Conservation (phyloP, 164 flowering plant genomes). For the Kalanchoe fedtschenkoi region DNA sequence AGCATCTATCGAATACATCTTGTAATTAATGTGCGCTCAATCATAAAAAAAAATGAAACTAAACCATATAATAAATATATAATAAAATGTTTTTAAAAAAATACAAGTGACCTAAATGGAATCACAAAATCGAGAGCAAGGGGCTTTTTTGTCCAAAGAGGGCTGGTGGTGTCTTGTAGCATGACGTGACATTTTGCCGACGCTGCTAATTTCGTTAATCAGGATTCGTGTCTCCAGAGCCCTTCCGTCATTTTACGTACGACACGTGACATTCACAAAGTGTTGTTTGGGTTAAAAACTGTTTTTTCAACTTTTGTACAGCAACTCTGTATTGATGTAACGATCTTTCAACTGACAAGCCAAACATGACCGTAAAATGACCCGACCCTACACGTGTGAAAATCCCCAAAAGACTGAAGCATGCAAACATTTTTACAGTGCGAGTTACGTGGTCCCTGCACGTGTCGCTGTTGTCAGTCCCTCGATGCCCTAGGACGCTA, state of each 20-base stretch:
- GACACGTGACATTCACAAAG: too few relatives aligned
- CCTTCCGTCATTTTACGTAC: too few relatives aligned
- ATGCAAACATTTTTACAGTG: background rate
- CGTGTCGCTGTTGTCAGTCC: slow-evolving; percentile 3
- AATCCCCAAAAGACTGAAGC: background rate
- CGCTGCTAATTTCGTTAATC: background rate
- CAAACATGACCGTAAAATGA: background rate
- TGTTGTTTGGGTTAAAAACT: too few relatives aligned
- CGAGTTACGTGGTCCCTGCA: background rate
- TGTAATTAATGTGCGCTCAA: too few relatives aligned
- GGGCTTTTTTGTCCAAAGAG: background rate
- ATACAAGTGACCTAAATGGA: background rate
- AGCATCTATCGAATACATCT: too few relatives aligned
- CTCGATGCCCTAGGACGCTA: background rate
- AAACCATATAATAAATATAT: too few relatives aligned
- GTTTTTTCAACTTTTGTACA: too few relatives aligned
- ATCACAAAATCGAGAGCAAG: background rate
- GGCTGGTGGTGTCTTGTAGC: background rate
- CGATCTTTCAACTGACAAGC: background rate
- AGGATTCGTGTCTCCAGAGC: too few relatives aligned
- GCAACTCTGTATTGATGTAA: background rate
- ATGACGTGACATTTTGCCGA: background rate
- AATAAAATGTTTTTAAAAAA: background rate
- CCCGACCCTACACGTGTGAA: background rate
- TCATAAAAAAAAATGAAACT: too few relatives aligned